phyloP scores from a whole-genome alignment of 345 rosid species.

The Carallia brachiata region DNA sequence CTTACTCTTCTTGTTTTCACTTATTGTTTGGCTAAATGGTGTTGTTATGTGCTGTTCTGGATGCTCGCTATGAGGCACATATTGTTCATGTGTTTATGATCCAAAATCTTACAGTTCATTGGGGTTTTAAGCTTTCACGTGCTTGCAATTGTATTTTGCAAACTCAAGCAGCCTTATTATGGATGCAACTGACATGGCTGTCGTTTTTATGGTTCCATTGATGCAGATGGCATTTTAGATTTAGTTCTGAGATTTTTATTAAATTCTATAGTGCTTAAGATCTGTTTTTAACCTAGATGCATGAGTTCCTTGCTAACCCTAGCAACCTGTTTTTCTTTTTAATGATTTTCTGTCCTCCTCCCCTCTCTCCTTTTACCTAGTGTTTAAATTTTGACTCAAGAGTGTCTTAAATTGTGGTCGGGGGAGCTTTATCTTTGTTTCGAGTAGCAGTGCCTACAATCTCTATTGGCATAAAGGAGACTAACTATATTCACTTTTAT shows the following conservation, averaged over 20 bases:
- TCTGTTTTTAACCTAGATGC: background rate
- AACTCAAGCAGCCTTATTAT: background rate
- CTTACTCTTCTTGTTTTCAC: background rate
- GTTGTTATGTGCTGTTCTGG: background rate
- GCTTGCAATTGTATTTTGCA: background rate
- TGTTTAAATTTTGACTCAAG: no score
- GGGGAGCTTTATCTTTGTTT: no score
- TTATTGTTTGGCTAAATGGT: background rate
- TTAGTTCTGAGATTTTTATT: background rate
- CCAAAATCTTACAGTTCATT: background rate
- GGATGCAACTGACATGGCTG: background rate
- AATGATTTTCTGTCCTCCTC: no score
- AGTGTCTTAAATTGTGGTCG: no score
- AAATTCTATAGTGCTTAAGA: background rate
- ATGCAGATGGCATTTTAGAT: background rate
- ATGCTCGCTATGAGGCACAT: background rate
- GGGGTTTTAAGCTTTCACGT: background rate
- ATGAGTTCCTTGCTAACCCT: no score
- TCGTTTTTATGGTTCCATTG: background rate
- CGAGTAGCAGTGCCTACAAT: no score
- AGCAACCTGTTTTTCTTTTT: no score
- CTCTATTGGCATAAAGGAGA: no score
- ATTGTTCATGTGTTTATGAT: background rate
- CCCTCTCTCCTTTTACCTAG: no score
- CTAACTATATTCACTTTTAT: no score